These are phyloP conservation scores for Candida xyloterini DNA, from an alignment of 805 yeast genomes.

Conservation along the genomic window DNA sequence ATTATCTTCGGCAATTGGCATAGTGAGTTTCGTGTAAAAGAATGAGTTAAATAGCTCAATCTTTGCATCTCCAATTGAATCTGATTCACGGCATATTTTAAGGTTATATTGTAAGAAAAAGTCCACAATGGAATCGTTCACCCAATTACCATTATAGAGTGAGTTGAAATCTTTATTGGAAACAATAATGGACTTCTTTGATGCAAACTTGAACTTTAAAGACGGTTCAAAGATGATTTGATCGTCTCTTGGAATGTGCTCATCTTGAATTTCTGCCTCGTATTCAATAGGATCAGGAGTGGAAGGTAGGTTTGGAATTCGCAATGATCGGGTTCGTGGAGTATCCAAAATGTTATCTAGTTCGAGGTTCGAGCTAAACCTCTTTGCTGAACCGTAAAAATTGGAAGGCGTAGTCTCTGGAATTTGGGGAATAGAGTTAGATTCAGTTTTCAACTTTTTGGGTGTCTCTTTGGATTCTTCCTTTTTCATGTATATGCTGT, in stretches of 20 bases:
- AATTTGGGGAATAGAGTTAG: not conserved
- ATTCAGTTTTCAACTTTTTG: not conserved
- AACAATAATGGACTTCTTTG: slow-evolving; percentile 53
- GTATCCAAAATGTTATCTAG: slow-evolving; percentile 10
- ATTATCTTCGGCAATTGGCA: slow-evolving; percentile 21
- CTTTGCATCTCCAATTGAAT: slow-evolving; percentile 34
- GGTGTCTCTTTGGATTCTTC: not conserved
- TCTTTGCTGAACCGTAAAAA: slow-evolving; percentile 12
- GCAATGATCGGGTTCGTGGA: slow-evolving; percentile 7
- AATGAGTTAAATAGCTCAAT: slow-evolving; percentile 71
- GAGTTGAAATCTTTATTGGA: slow-evolving; percentile 74
- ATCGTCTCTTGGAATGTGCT: slow-evolving; percentile 27
- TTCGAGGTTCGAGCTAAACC: slow-evolving; percentile 10
- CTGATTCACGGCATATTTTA: slow-evolving; percentile 33
- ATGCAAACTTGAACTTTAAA: slow-evolving; percentile 50
- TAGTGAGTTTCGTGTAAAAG: slow-evolving; percentile 66
- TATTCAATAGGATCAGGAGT: slow-evolving; percentile 39
- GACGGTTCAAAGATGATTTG: slow-evolving; percentile 33
- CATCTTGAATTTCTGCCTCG: slow-evolving; percentile 25
- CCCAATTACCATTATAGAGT: slow-evolving; percentile 76
- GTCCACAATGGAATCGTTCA: slow-evolving; percentile 85
- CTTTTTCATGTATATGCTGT: slow-evolving; percentile 9
- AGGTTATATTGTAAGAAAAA: slow-evolving; percentile 66
- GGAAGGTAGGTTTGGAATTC: not conserved
- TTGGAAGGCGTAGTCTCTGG: slow-evolving; percentile 9